These are phyloP conservation scores for Vaccinium macrocarpon DNA, from an alignment of 148 eudicot genomes.

Conservation along the genomic window DNA sequence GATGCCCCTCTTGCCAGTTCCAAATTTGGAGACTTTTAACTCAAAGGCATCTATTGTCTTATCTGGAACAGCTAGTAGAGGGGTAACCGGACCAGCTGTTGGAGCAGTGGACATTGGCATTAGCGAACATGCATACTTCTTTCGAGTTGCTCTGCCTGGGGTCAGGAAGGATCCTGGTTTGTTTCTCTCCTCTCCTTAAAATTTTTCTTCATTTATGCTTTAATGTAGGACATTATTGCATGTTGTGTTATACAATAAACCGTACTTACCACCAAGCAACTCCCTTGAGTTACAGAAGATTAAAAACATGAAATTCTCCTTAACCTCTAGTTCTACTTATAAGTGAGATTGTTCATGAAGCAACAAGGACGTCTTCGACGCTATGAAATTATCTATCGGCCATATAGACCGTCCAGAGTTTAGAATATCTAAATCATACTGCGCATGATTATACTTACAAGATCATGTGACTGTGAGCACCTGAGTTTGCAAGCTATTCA, in stretches of 20 bases:
- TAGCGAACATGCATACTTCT: conserved; percentile 24
- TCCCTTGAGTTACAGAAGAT: not conserved
- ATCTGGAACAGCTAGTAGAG: conserved; percentile 64
- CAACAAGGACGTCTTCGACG: not conserved
- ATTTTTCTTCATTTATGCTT: not conserved
- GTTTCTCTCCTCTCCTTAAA: not conserved
- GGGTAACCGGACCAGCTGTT: conserved; percentile 61
- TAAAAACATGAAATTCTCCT: not conserved
- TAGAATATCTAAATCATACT: not conserved
- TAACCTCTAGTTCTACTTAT: not conserved
- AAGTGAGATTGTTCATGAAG: not conserved
- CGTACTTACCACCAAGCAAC: not conserved
- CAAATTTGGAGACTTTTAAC: conserved; percentile 25
- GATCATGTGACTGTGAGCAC: not conserved
- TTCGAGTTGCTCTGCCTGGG: conserved; percentile 16
- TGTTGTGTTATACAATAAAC: not conserved
- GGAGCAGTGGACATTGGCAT: conserved; percentile 84
- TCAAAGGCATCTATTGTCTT: conserved; percentile 38
- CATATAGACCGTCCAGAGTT: not conserved
- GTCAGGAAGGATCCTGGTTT: conserved; percentile 6
- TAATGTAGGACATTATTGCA: not conserved
- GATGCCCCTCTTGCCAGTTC: conserved; percentile 38
- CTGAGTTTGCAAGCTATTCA: not conserved
- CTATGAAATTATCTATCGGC: not conserved
- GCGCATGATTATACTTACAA: not conserved